phyloP scores from a whole-genome alignment of 2,329 filamentous ascomycete genomes.

The Dactylellina haptotyla region DNA sequence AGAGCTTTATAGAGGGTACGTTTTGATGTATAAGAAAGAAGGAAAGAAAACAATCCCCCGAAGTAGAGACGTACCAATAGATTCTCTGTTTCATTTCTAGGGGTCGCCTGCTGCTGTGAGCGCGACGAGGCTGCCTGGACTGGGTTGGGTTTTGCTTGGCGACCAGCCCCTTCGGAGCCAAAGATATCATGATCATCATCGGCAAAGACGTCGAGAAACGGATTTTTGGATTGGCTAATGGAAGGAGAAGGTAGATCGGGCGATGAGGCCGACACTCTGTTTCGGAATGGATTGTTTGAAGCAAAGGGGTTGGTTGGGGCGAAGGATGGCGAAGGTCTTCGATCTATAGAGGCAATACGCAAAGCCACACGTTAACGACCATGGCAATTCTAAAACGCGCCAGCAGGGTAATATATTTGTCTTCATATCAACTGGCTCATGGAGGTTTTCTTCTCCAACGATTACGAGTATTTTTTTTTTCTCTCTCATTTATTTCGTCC shows the following conservation, averaged over 20 bases:
- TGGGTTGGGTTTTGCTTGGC: conserved; percentile 13
- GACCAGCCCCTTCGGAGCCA: conserved; percentile 36
- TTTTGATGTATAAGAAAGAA: not conserved
- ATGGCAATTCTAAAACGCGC: conserved; percentile 29
- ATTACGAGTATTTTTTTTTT: conserved; percentile 21
- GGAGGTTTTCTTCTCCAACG: conserved; percentile 35
- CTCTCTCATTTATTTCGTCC: too few species aligned
- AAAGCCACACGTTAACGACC: conserved; percentile 23
- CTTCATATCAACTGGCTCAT: conserved; percentile 16
- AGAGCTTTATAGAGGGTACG: not conserved
- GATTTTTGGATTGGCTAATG: conserved; percentile 58
- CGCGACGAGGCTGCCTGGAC: conserved; percentile 25
- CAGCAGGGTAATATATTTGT: not conserved
- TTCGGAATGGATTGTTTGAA: conserved; percentile 59
- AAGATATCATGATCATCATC: conserved; percentile 57
- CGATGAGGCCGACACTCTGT: conserved; percentile 57
- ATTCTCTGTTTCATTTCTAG: conserved; percentile 47
- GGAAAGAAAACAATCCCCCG: not conserved
- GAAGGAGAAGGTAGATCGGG: conserved; percentile 55
- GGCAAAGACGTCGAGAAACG: conserved; percentile 59
- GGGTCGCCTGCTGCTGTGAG: conserved; percentile 27
- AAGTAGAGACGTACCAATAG: conserved; percentile 33
- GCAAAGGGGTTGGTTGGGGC: conserved; percentile 56
- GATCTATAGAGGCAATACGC: conserved; percentile 54
- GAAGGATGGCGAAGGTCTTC: conserved; percentile 57